These are phyloP conservation scores for Saccharomycopsis fibuligera DNA, from an alignment of 805 yeast species.

Conservation along the genomic window DNA sequence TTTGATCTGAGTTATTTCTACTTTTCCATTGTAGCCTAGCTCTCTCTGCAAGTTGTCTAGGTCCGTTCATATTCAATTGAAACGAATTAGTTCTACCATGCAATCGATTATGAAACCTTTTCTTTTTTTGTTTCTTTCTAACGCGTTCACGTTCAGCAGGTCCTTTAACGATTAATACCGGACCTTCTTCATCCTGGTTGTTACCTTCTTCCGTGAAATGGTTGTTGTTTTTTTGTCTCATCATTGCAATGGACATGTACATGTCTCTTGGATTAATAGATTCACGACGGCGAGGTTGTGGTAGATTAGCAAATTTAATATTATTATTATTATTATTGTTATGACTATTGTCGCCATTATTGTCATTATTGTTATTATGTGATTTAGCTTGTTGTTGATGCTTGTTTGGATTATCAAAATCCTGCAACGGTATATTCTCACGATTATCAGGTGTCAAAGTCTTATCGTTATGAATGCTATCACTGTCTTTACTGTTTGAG, in stretches of 20 bases:
- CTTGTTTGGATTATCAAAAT: neutral
- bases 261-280: constrained; percentile 71
- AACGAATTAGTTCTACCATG: constrained; percentile 11
- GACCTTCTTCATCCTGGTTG: constrained; percentile 52
- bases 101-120: neutral
- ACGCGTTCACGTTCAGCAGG: constrained; percentile 60
- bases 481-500: neutral
- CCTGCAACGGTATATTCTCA: too few relatives aligned
- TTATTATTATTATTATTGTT: constrained; percentile 24
- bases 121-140: constrained; percentile 2
- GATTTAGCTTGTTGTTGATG: neutral
- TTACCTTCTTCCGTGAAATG: constrained; percentile 11
- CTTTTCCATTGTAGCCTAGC: neutral
- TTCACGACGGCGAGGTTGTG: constrained; percentile 39
- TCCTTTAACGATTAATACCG: constrained; percentile 68
- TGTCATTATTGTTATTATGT: neutral
- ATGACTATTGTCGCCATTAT: neutral
- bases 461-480: neutral
- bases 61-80: too few relatives aligned
- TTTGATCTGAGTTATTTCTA: neutral
- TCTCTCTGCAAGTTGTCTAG: neutral
- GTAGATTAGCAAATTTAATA: constrained; percentile 55
- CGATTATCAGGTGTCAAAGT: too few relatives aligned
- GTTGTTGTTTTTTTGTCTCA: constrained; percentile 48
- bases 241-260: constrained; percentile 75